Evolutionary conservation across 371 early-diverging fungal genomes (phyloP).

Genomic region (Caulochytrium protostelioides): DNA sequence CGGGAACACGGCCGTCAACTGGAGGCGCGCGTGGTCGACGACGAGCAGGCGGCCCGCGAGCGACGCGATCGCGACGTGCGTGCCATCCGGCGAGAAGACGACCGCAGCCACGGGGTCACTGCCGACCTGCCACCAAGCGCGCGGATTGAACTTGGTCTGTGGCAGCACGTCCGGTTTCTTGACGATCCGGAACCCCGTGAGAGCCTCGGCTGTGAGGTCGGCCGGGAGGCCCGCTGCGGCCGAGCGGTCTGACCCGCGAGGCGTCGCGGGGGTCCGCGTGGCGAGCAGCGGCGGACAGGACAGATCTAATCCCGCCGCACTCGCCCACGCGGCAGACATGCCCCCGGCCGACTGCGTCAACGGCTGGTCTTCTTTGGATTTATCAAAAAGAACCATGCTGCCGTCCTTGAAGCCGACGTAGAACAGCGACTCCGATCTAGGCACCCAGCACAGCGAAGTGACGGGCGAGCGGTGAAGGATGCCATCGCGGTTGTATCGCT

Average conservation of each 20-base stretch:
- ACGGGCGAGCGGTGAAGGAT: background rate
- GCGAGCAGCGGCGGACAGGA: background rate
- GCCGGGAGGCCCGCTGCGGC: background rate
- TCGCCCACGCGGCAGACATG: background rate
- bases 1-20: constrained; percentile 45
- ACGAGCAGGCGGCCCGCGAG: constrained; percentile 54
- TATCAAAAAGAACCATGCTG: constrained; percentile 56
- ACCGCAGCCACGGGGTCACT: constrained; percentile 49
- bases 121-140: constrained; percentile 48
- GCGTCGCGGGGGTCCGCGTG: background rate
- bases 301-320: background rate
- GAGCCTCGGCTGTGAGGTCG: background rate
- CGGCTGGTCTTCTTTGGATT: constrained; percentile 59
- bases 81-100: constrained; percentile 64
- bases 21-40: constrained; percentile 47
- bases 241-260: background rate
- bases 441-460: background rate
- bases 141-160: constrained; percentile 43
- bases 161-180: background rate
- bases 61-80: constrained; percentile 53
- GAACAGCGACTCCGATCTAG: too few species aligned
- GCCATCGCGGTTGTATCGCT: constrained; percentile 38
- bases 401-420: constrained; percentile 21
- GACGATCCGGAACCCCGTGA: constrained; percentile 5
- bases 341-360: constrained; percentile 8